Base-by-base conservation (phyloP, 1,284 basidiomycete species). In the Tilletiaria anomala region DNA sequence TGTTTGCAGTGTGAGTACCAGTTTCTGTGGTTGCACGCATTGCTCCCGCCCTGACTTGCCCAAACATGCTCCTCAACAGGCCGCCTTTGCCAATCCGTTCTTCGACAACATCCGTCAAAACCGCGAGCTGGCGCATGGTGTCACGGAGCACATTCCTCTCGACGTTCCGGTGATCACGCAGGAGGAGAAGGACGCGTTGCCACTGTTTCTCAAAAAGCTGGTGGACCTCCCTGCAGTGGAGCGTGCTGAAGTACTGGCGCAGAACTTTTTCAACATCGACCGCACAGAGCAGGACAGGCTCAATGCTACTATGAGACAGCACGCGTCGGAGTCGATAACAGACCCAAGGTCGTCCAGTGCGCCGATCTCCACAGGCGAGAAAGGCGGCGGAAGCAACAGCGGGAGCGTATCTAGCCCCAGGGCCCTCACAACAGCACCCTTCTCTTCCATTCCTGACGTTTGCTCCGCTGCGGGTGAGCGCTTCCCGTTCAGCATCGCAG, bases 81-180 rank as follows among this genome's bases (percentile, higher is more conserved):
- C 17, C 36, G 41, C 48, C 1, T 51, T 50, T n/a, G 55, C 61
- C 20, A 71, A 71, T 34, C 70, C 70, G 0, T 71, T 71, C 56
- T 71, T 88, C 55, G 88, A 97, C 70, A 82, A 85, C 57, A 85
- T 97, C 56, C 81, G 91, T 22, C 91, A 97, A 68, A 93, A 96
- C 60, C 69, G 81, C 14, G 91, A 97, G 70, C 76, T 93, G 24
- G 77, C 79, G 10, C 80, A 84, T 40, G 85, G 84, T 6, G 70
- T 71, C n/a, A 80, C 63, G 10, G 61, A 62, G 21, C 43, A 44
- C 16, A 51, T 65, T 17, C 63, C 63, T 1, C 47, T 65, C 43
- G 47, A 55, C 2, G 16, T 62, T 26, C 58, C 58, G 8, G 2
- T 40, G 5, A 43, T 65, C 37, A 39, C 32, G 16, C 40, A 45